Evolutionary conservation across 129 eudicot genomes (phyloP), one percentile per base, ranked within the genome.

Genomic region (Arctium lappa): DNA sequence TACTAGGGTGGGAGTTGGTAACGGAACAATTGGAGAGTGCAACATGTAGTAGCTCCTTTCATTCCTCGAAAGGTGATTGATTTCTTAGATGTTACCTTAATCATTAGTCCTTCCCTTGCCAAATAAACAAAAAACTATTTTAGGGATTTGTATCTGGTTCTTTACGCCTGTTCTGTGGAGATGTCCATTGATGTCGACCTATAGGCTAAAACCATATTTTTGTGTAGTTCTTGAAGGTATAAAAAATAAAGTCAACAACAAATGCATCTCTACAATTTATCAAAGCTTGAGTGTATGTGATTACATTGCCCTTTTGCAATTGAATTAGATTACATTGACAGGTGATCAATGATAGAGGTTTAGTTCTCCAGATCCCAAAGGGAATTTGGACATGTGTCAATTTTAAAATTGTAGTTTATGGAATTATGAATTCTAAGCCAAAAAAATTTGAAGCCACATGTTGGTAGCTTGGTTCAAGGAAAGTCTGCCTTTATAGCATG

Each of bases 21-120:
- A 75, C 53, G 34, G 39, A 12, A 38, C 68, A 73, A 48, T 75
- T 87, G 80, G 83, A 81, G 16, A 79, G 79, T 53, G 86, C 84
- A 11, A 27, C 85, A 10, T 69, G 86, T 4, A 72, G 80, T 69
- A 78, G 85, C 77, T 89, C 92, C 0, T 75, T 86, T 81, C 63
- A 65, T 42, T 77, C 48, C 48, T 83, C 82, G 18, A 88, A 89
- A 85, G 98, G 98, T 91, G 38, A 32, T 38, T 68, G 6, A 69
- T 77, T 80, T 71, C 8, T n/a, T 42, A 27, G 29, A 78, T 78
- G 50, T 42, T 42, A 42, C 50, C 50, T 72, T 13, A 22, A 15
- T 18, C n/a, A 22, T 68, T 37, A 18, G 36, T 50, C 27, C 78
- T 72, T 81, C 16, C 79, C 11, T 60, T 37, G 46, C 13, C 16